Conservation (phyloP, 169 alveolate genomes). For the Cryptosporidium meleagridis region DNA sequence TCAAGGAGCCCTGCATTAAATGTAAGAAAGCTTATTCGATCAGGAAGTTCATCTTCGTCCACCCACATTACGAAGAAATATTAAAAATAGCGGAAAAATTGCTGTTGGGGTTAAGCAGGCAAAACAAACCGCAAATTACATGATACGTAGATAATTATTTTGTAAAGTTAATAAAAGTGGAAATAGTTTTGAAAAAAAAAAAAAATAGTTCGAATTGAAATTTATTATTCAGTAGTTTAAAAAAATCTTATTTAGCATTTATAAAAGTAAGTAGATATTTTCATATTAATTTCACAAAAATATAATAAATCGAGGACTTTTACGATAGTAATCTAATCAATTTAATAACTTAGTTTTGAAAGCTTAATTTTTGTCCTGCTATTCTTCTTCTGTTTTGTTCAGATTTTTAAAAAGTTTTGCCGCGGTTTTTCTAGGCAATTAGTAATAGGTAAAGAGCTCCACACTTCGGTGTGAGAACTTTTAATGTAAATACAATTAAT, state of each 20-base stretch:
- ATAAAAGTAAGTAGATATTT: neutral
- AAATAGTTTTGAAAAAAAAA: neutral
- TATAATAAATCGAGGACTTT: neutral
- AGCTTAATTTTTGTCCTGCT: neutral
- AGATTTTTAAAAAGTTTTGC: neutral
- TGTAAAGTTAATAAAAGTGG: neutral
- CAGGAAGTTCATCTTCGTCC: slow-evolving; percentile 73
- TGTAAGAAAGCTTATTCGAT: slow-evolving; percentile 83
- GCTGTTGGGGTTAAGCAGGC: neutral
- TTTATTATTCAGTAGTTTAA: neutral
- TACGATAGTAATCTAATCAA: neutral
- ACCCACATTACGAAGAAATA: slow-evolving; percentile 58
- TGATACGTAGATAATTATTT: slow-evolving; percentile 32
- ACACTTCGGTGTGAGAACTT: slow-evolving; percentile 24
- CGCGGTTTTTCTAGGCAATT: neutral
- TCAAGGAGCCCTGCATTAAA: slow-evolving; percentile 90
- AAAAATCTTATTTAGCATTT: no score
- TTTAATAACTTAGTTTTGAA: neutral
- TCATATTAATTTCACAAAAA: neutral
- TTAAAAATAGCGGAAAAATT: neutral
- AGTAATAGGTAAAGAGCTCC: slow-evolving; percentile 19
- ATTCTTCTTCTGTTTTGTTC: neutral
- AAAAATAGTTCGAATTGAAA: neutral
- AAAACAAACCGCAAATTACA: slow-evolving; percentile 62
- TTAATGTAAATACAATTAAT: neutral